A percentile compares a stretch with the other conserved stretches of the same genome.
These are phyloP conservation scores for Roridomyces roridus DNA, from an alignment of 768 basidiomycete genomes.

Conservation along the genomic window DNA sequence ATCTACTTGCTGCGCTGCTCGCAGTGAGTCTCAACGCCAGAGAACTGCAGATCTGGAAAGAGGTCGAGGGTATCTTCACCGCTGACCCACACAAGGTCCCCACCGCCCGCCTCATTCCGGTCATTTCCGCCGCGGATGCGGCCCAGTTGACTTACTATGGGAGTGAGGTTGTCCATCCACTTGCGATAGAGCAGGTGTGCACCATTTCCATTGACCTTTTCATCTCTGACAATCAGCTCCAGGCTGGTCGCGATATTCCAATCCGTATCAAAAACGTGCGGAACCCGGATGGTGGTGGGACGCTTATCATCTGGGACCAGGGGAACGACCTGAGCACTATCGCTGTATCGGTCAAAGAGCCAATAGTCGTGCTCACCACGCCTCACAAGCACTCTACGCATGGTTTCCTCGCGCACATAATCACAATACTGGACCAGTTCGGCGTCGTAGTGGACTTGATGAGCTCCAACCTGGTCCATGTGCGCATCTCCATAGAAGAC, in stretches of 20 bases:
- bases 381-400: constrained; percentile 96
- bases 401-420: constrained; percentile 94
- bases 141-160: constrained; percentile 99
- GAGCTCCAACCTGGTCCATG: constrained; percentile 95
- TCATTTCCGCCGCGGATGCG: constrained; percentile 97
- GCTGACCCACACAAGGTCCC: constrained; percentile 97
- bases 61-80: constrained; percentile 98
- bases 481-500: constrained; percentile 97
- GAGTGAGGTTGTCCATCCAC: constrained; percentile 97
- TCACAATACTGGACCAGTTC: constrained; percentile 86
- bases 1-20: constrained; percentile 92
- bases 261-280: constrained; percentile 99
- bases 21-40: constrained; percentile 88
- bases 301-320: constrained; percentile 87
- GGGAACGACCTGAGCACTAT: constrained; percentile 58
- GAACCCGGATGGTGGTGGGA: constrained; percentile 88
- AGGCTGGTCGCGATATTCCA: constrained; percentile 81
- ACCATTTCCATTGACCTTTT: no score
- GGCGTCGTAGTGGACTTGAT: constrained; percentile 97
- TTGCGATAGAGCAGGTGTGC: constrained; percentile 92
- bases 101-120: constrained; percentile 88
- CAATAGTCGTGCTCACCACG: constrained; percentile 90
- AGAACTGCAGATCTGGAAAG: constrained; percentile 99
- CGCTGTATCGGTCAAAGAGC: constrained; percentile 97
- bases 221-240: not conserved